phyloP scores from a whole-genome alignment of 2,329 filamentous ascomycete genomes.

The Pyricularia pennisetigena region DNA sequence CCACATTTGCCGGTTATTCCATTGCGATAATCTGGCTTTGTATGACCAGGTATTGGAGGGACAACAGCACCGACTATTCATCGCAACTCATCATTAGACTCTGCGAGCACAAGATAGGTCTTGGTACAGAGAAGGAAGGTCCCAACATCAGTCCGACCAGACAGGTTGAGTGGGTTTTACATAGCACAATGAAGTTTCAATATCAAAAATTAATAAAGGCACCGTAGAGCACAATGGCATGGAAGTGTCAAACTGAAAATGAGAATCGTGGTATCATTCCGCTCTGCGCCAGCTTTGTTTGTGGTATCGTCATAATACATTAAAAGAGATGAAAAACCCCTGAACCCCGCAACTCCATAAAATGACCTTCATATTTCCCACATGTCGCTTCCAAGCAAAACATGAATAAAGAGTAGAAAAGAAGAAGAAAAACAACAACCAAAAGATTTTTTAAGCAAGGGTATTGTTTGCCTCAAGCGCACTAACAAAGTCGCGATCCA shows the following conservation, averaged over 20 bases:
- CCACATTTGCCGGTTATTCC: neutral
- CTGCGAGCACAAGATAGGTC: neutral
- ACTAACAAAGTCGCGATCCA: constrained; percentile 4
- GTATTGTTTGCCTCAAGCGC: neutral
- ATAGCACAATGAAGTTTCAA: neutral
- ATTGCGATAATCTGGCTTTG: neutral
- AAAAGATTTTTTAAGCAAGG: neutral
- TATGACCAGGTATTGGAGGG: neutral
- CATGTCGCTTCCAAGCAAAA: neutral
- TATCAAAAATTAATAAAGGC: neutral
- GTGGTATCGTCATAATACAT: neutral
- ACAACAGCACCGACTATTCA: neutral
- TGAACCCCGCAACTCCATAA: neutral
- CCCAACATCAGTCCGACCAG: neutral
- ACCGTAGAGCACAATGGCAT: neutral
- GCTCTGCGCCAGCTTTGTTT: neutral
- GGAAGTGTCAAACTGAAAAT: neutral
- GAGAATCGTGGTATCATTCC: neutral
- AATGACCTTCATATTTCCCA: neutral
- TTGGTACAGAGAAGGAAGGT: neutral
- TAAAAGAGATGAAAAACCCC: neutral
- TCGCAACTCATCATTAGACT: neutral
- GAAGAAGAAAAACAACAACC: neutral
- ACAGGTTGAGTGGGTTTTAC: neutral
- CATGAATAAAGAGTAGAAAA: neutral